Base-by-base conservation (phyloP, 2,329 filamentous ascomycete species). In the Aspergillus brasiliensis region DNA sequence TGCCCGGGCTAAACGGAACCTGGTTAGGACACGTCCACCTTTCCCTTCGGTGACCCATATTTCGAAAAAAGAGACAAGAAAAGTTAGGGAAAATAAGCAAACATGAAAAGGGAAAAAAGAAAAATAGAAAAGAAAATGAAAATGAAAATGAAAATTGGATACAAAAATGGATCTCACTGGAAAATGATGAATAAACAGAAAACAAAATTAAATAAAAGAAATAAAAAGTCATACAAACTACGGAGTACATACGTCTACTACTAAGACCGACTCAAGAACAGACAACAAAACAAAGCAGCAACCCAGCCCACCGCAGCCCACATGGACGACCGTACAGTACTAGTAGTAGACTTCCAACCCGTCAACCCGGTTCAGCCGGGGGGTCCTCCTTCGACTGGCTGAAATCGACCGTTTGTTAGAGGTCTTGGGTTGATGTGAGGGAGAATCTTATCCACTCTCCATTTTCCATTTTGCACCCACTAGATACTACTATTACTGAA, bases 361-460 rank as follows among this genome's bases (percentile, higher is more conserved):
- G 63, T 69, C 69, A 71, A 67, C 62, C 68, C 64, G 69, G 69
- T 66, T 70, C 68, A 65, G 64, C 62, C 67, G 67, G 65, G 65
- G 63, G 27, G 58, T n/a, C 58, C 46, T 55, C 8, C 48, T 34
- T 62, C 40, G 60, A 48, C 57, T 57, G 47, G 57, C 47, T 55
- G 51, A 57, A 58, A 49, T 58, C 59, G 54, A 56, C 60, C 51
- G 47, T 59, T 62, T 60, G 47, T 60, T 58, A 58, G 49, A 40
- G 21, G 48, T 34, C 40, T 17, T 23, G 23, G 31, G 37, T 37
- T 46, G 28, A 59, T 59, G 60, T 57, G 59, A 62, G 59, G 59
- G 59, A 62, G 56, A 47, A 54, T 61, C 28, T 42, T 44, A 51
- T 57, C 44, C 31, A 40, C 47, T 57, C 46, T 40, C 40, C 34